A percentile compares a stretch with the other conserved stretches of the same genome.
These are phyloP conservation scores for Dichotomocladium elegans DNA, from an alignment of 371 early-diverging fungal species.

Conservation along the genomic window DNA sequence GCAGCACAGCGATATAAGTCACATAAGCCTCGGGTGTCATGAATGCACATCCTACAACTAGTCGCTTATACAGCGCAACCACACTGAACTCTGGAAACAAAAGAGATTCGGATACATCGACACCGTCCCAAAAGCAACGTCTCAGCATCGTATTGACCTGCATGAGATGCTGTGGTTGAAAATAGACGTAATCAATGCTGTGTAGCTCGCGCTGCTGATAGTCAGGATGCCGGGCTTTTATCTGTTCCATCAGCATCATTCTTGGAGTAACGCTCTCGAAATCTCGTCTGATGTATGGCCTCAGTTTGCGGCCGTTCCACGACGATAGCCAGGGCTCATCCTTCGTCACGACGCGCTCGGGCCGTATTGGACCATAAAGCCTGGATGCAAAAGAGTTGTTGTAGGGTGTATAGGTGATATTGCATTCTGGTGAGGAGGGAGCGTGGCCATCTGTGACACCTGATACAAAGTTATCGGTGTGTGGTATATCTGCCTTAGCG, in stretches of 20 bases:
- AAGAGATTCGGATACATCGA: slow-evolving; percentile 87
- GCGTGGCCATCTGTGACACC: too few species aligned
- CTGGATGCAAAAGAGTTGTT: slow-evolving; percentile 70
- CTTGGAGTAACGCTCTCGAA: slow-evolving; percentile 43
- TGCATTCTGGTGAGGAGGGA: too few species aligned
- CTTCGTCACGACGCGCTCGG: slow-evolving; percentile 51
- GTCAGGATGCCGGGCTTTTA: slow-evolving; percentile 21
- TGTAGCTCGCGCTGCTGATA: slow-evolving; percentile 4
- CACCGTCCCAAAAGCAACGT: slow-evolving; percentile 90
- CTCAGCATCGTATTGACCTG: slow-evolving; percentile 78
- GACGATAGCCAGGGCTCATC: slow-evolving; percentile 53
- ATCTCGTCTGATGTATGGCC: slow-evolving; percentile 73
- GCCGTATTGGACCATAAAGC: slow-evolving; percentile 61
- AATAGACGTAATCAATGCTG: slow-evolving; percentile 84
- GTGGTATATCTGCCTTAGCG: too few species aligned
- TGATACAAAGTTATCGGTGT: too few species aligned
- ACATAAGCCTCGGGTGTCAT: slow-evolving; percentile 93
- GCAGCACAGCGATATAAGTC: slow-evolving; percentile 83
- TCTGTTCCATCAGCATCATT: slow-evolving; percentile 47
- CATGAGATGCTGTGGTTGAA: slow-evolving; percentile 66
- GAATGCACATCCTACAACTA: slow-evolving; percentile 88
- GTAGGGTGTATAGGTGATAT: slow-evolving; percentile 57
- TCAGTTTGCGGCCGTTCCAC: slow-evolving; percentile 62
- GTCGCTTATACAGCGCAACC: slow-evolving; percentile 76
- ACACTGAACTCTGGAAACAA: slow-evolving; percentile 85